Evolutionary conservation across 1,284 basidiomycete species (phyloP).

Genomic region (Clitocybe nebularis): DNA sequence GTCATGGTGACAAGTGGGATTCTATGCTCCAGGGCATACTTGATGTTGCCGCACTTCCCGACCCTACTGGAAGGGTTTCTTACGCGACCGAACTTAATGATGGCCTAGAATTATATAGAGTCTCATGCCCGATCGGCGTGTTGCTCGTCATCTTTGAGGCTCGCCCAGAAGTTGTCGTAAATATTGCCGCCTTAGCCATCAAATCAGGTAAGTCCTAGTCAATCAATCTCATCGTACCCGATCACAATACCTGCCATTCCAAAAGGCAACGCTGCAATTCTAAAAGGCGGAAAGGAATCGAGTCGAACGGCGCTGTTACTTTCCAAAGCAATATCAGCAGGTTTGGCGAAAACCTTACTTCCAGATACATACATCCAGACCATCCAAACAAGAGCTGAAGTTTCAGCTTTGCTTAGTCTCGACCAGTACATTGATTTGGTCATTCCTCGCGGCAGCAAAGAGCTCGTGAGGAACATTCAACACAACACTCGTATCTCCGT

Average conservation of each 20-base stretch:
- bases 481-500: conserved; percentile 91
- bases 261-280: conserved; percentile 89
- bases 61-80: conserved; percentile 84
- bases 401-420: conserved; percentile 80
- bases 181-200: conserved; percentile 94
- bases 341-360: conserved; percentile 70
- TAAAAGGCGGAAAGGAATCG: conserved; percentile 97
- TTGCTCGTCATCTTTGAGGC: conserved; percentile 98
- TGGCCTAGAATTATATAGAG: conserved; percentile 83
- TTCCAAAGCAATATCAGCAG: conserved; percentile 75
- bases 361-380: conserved; percentile 86
- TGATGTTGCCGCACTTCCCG: conserved; percentile 83
- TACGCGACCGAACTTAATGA: conserved; percentile 90
- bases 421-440: conserved; percentile 96
- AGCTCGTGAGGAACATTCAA: conserved; percentile 87
- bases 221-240: background rate
- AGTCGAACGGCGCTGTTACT: conserved; percentile 74
- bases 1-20: conserved; percentile 87
- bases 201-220: conserved; percentile 70
- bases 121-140: conserved; percentile 97
- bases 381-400: conserved; percentile 90
- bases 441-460: conserved; percentile 93
- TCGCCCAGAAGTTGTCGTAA: conserved; percentile 96
- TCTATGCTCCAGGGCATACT: conserved; percentile 87
- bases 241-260: background rate